A percentile compares a stretch with the other conserved stretches of the same genome.
phyloP scores from a whole-genome alignment of 140 eudicot genomes.

The Bidens hawaiensis region DNA sequence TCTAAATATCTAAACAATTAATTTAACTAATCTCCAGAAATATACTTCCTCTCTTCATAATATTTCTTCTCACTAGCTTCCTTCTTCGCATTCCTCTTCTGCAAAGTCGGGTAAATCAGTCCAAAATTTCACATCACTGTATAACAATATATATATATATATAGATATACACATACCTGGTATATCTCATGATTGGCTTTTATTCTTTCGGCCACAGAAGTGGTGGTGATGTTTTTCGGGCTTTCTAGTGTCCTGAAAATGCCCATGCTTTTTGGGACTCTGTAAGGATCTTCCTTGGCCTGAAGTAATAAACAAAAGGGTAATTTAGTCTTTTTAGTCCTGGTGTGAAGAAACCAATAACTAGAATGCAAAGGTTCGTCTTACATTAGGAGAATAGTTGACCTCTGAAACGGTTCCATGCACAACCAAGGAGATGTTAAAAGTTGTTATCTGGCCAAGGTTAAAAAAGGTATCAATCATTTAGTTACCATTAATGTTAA shows the following conservation, averaged over 20 bases:
- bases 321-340: background rate
- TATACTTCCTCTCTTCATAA: slow-evolving; percentile 60
- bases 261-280: slow-evolving; percentile 71
- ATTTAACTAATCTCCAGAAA: slow-evolving; percentile 51
- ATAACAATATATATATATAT: background rate
- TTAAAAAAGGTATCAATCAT: background rate
- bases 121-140: background rate
- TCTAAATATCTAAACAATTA: background rate
- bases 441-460: slow-evolving; percentile 58
- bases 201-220: slow-evolving; percentile 74
- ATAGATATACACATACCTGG: slow-evolving; percentile 34
- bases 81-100: slow-evolving; percentile 89
- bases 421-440: slow-evolving; percentile 83
- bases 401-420: slow-evolving; percentile 86
- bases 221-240: slow-evolving; percentile 79
- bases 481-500: background rate
- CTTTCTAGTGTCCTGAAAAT: slow-evolving; percentile 68
- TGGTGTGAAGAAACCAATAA: background rate
- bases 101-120: slow-evolving; percentile 15
- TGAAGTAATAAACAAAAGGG: slow-evolving; percentile 25
- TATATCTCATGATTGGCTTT: slow-evolving; percentile 81
- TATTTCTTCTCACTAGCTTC: slow-evolving; percentile 84
- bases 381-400: slow-evolving; percentile 41
- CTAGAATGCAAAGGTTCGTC: slow-evolving; percentile 12
- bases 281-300: slow-evolving; percentile 59